Evolutionary conservation across 805 yeast genomes (phyloP).

Genomic region (Wickerhamia fluorescens): DNA sequence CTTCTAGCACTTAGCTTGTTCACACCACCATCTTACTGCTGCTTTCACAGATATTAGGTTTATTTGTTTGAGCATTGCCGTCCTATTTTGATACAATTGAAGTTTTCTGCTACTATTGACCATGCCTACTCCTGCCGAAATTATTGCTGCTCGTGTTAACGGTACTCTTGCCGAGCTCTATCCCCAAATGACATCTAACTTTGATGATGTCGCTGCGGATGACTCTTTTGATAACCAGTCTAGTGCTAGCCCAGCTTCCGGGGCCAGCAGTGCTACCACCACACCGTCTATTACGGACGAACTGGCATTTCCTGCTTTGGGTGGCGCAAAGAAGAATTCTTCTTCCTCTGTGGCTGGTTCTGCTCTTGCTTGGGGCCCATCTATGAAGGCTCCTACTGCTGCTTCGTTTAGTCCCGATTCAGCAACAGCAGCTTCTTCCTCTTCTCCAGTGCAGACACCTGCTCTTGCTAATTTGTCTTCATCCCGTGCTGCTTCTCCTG

Average conservation of each 20-base stretch:
- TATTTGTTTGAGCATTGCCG: too few species aligned
- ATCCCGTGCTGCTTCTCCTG: conserved; percentile 9
- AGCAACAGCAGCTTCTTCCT: conserved; percentile 11
- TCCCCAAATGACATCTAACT: conserved; percentile 10
- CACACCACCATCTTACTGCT: too few species aligned
- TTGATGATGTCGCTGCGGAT: conserved; percentile 8
- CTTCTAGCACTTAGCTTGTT: too few species aligned
- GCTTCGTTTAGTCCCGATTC: conserved; percentile 12
- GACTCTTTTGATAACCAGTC: conserved; percentile 5
- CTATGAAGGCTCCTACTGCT: conserved; percentile 15
- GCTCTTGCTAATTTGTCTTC: conserved; percentile 8
- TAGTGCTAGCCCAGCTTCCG: conserved; percentile 16
- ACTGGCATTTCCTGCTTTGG: conserved; percentile 60
- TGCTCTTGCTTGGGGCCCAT: conserved; percentile 38
- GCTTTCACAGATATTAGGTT: too few species aligned
- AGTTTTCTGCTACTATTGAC: too few species aligned
- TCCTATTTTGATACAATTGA: too few species aligned
- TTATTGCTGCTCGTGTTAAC: conserved; percentile 39
- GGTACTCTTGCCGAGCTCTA: conserved; percentile 11
- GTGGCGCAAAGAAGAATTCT: conserved; percentile 35
- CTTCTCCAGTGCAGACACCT: conserved; percentile 8
- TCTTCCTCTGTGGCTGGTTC: conserved; percentile 20
- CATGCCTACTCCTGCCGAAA: conserved; percentile 43
- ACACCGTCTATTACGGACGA: conserved; percentile 40
- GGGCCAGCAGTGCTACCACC: conserved; percentile 7